phyloP scores from a whole-genome alignment of 768 basidiomycete genomes.

The Amanita subjunquillea region DNA sequence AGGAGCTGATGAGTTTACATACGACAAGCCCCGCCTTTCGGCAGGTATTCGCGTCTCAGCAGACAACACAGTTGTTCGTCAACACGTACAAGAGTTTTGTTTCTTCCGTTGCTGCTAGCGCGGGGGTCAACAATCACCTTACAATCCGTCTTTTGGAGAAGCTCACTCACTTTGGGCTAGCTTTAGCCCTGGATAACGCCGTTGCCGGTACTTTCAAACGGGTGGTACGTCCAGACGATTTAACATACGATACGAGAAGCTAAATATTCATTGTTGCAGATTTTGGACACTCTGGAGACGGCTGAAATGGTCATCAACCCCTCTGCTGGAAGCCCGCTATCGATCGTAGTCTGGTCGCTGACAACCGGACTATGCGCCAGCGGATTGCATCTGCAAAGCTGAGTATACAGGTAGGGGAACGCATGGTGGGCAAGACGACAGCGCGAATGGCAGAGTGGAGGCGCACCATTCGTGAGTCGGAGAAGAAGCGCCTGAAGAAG shows the following conservation, averaged over 20 bases:
- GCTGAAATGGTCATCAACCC: conserved; percentile 46
- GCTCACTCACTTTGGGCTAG: conserved; percentile 56
- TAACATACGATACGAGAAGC: not conserved
- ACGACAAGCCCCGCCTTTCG: conserved; percentile 56
- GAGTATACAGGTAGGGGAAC: conserved; percentile 54
- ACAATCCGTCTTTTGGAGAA: conserved; percentile 54
- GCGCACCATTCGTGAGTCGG: conserved; percentile 53
- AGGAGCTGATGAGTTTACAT: conserved; percentile 63
- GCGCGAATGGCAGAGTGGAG: conserved; percentile 65
- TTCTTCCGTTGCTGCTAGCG: conserved; percentile 23
- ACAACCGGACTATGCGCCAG: conserved; percentile 41
- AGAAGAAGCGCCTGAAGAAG: conserved; percentile 65
- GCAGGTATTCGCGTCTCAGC: conserved; percentile 63
- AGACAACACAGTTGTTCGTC: conserved; percentile 56
- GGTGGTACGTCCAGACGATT: conserved; percentile 36
- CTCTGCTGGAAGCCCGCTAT: conserved; percentile 33
- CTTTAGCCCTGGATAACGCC: conserved; percentile 54
- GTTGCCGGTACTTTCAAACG: conserved; percentile 60
- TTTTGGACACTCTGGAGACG: conserved; percentile 46
- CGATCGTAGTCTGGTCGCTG: conserved; percentile 41
- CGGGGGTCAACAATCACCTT: conserved; percentile 29
- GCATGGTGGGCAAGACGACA: conserved; percentile 52
- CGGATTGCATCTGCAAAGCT: conserved; percentile 46
- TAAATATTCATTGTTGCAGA: conserved; percentile 19
- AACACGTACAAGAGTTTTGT: conserved; percentile 53